A percentile compares a stretch with the other conserved stretches of the same genome.
These are phyloP conservation scores for Boletus huronensis DNA, from an alignment of 768 basidiomycete genomes.

Conservation along the genomic window DNA sequence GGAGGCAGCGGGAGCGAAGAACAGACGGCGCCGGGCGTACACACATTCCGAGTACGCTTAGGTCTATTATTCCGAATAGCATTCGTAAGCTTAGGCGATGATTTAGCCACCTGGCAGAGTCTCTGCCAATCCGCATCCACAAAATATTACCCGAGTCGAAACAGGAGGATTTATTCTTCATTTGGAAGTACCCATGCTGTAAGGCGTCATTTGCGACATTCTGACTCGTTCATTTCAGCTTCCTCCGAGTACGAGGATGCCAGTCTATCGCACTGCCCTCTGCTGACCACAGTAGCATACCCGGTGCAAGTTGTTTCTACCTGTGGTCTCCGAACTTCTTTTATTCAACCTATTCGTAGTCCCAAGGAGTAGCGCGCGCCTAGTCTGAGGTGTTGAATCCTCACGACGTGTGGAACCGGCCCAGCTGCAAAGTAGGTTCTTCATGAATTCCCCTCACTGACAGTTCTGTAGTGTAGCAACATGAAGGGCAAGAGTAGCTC, in stretches of 20 bases:
- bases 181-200: not conserved
- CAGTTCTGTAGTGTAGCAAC: no score
- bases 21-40: not conserved
- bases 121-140: no score
- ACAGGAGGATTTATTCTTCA: not conserved
- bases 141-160: not conserved
- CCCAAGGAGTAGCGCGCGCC: not conserved
- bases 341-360: not conserved
- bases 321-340: no score
- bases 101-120: no score
- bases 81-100: conserved; percentile 6
- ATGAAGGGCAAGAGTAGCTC: not conserved
- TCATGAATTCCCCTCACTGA: no score
- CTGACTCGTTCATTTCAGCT: not conserved
- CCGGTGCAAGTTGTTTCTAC: no score
- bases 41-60: not conserved
- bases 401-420: no score
- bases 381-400: not conserved
- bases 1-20: conserved; percentile 8
- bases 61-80: not conserved
- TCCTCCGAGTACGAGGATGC: not conserved
- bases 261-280: no score
- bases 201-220: not conserved
- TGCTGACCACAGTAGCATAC: no score
- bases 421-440: not conserved